Conservation (phyloP, 495 filamentous ascomycete species). For the Melanomma pulvis-pyrius region DNA sequence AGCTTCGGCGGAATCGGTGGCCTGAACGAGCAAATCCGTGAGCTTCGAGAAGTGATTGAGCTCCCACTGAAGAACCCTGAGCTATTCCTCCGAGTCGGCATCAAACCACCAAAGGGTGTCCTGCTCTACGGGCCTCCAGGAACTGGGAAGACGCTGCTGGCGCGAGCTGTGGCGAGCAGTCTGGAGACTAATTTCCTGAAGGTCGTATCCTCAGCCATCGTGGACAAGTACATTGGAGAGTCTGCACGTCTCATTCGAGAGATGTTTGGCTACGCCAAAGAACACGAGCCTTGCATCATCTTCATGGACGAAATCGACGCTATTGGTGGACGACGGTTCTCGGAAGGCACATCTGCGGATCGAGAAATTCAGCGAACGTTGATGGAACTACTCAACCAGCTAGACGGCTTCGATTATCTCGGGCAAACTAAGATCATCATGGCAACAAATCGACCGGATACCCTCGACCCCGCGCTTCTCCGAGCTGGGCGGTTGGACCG, state of each 20-base stretch:
- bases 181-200: conserved; percentile 99
- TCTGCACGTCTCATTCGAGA: conserved; percentile 96
- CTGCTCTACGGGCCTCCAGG: conserved; percentile 96
- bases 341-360: conserved; percentile 97
- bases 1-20: conserved; percentile 99
- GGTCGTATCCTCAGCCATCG: conserved; percentile 99
- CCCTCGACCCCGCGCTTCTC: conserved; percentile 90
- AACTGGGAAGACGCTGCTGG: conserved; percentile 95
- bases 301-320: conserved; percentile 99
- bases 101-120: conserved; percentile 98
- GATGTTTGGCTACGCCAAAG: conserved; percentile 99
- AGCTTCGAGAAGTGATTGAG: conserved; percentile 97
- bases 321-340: conserved; percentile 95
- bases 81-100: conserved; percentile 93
- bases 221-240: conserved; percentile 99
- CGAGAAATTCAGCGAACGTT: conserved; percentile 98
- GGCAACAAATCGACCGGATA: conserved; percentile 98
- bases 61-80: conserved; percentile 98
- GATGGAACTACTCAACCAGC: conserved; percentile 98
- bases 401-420: conserved; percentile 98
- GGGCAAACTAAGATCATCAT: conserved; percentile 99
- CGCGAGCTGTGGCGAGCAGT: conserved; percentile 93
- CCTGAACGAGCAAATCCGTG: conserved; percentile 97
- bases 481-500: conserved; percentile 92
- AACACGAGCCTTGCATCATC: conserved; percentile 99